Evolutionary conservation across 2,329 filamentous ascomycete genomes (phyloP).

Genomic region (Aspergillus sp.): DNA sequence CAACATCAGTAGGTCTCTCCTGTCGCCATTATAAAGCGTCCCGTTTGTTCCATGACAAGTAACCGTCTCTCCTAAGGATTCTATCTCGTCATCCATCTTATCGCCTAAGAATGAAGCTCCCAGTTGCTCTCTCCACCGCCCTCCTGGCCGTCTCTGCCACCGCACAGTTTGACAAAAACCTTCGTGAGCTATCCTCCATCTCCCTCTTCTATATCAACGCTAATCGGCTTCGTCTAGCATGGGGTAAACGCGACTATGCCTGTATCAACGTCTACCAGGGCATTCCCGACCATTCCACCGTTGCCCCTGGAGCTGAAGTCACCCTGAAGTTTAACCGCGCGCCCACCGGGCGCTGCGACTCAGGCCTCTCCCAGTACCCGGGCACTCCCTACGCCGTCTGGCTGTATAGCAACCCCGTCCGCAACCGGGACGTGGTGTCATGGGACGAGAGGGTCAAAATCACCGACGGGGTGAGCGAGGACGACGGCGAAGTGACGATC

Average conservation of each 20-base stretch:
- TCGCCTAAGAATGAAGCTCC: slow-evolving; percentile 27
- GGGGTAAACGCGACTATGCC: slow-evolving; percentile 35
- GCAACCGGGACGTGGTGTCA: slow-evolving; percentile 19
- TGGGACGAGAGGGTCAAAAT: slow-evolving; percentile 24
- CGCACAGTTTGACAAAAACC: slow-evolving; percentile 33
- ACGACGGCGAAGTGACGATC: slow-evolving; percentile 20
- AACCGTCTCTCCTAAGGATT: not conserved
- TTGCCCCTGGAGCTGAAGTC: slow-evolving; percentile 24
- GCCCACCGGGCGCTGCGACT: slow-evolving; percentile 24
- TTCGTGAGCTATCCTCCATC: slow-evolving; percentile 19
- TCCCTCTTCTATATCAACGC: not conserved
- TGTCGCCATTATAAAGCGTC: too few relatives aligned
- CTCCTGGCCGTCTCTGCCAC: slow-evolving; percentile 26
- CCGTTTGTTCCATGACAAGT: too few relatives aligned
- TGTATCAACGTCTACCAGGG: slow-evolving; percentile 35
- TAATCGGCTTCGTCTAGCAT: slow-evolving; percentile 20
- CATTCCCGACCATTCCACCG: slow-evolving; percentile 30
- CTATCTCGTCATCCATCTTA: not conserved
- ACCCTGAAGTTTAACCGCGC: slow-evolving; percentile 29
- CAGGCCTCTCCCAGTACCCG: slow-evolving; percentile 20
- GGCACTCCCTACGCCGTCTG: slow-evolving; percentile 25
- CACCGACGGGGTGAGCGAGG: slow-evolving; percentile 16
- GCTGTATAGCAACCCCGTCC: slow-evolving; percentile 33
- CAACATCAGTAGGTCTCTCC: not conserved
- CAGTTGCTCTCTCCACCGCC: slow-evolving; percentile 22